Conservation (phyloP, 768 basidiomycete species). For the Coprinopsis sp. region DNA sequence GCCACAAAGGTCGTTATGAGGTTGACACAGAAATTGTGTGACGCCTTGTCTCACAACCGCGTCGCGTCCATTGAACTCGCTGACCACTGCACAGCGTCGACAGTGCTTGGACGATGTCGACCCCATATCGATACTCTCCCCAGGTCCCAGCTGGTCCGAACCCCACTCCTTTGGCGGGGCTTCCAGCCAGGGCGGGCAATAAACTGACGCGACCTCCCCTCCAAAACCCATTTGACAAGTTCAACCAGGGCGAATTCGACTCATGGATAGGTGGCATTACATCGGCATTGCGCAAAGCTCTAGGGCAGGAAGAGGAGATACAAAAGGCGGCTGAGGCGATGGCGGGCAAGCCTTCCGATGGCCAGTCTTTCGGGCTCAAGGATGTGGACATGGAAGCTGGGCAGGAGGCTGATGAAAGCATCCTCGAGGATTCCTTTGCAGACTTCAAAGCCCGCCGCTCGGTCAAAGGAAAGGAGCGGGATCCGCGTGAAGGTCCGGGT, state of each 20-base stretch:
- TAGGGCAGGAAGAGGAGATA: constrained; percentile 43
- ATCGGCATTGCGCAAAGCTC: constrained; percentile 48
- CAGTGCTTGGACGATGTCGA: constrained; percentile 12
- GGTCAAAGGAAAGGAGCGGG: constrained; percentile 57
- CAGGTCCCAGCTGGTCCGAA: constrained; percentile 14
- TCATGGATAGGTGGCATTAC: constrained; percentile 66
- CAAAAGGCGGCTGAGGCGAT: constrained; percentile 5
- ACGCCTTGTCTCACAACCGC: too few species aligned
- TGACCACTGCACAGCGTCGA: background rate
- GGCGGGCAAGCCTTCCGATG: background rate
- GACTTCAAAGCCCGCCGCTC: constrained; percentile 44
- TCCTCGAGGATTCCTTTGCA: constrained; percentile 53
- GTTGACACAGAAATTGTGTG: too few species aligned
- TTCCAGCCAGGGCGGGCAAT: constrained; percentile 13
- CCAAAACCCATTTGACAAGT: constrained; percentile 70
- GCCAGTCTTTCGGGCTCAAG: constrained; percentile 4
- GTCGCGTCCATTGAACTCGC: too few species aligned
- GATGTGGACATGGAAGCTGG: constrained; percentile 15
- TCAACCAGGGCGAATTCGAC: constrained; percentile 65
- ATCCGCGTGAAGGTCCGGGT: constrained; percentile 57
- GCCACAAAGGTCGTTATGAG: too few species aligned
- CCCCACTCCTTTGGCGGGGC: constrained; percentile 10
- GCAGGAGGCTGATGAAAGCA: constrained; percentile 27
- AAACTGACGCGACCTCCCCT: constrained; percentile 43
- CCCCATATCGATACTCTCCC: constrained; percentile 20